Percentiles rank a stretch among this genome's conserved stretches.
These are phyloP conservation scores for Tympanopsis confertula DNA, from an alignment of 2,329 filamentous ascomycete species.

Conservation along the genomic window DNA sequence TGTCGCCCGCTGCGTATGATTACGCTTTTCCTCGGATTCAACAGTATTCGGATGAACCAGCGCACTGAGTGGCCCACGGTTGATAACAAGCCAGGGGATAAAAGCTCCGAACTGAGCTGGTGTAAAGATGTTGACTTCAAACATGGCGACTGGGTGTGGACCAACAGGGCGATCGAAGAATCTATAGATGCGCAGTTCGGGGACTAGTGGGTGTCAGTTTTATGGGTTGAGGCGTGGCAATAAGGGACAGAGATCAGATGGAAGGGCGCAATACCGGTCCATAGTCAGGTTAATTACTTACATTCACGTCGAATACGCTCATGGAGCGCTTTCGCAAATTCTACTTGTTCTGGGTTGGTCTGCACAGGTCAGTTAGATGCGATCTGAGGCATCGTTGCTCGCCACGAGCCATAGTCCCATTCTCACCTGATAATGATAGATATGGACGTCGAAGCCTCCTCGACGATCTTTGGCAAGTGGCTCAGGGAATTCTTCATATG, in stretches of 20 bases:
- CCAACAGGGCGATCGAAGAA: conserved; percentile 70
- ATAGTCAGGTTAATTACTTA: conserved; percentile 22
- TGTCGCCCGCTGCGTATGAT: conserved; percentile 6
- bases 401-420: conserved; percentile 2
- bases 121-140: conserved; percentile 80
- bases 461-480: conserved; percentile 54
- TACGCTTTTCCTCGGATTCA: conserved; percentile 35
- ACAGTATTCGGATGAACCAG: conserved; percentile 75
- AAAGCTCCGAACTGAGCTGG: conserved; percentile 85
- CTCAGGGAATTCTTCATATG: conserved; percentile 59
- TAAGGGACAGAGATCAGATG: neutral
- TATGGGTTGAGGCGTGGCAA: neutral
- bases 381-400: neutral
- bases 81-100: conserved; percentile 71
- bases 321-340: conserved; percentile 63
- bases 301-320: conserved; percentile 72
- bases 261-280: neutral
- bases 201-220: conserved; percentile 39
- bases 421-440: conserved; percentile 58
- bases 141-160: conserved; percentile 77
- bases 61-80: conserved; percentile 68
- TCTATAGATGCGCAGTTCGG: conserved; percentile 71
- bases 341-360: conserved; percentile 45
- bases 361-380: conserved; percentile 12
- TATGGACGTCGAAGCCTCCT: conserved; percentile 76